phyloP scores from a whole-genome alignment of 2,329 filamentous ascomycete genomes.

The Exophiala sp. region DNA sequence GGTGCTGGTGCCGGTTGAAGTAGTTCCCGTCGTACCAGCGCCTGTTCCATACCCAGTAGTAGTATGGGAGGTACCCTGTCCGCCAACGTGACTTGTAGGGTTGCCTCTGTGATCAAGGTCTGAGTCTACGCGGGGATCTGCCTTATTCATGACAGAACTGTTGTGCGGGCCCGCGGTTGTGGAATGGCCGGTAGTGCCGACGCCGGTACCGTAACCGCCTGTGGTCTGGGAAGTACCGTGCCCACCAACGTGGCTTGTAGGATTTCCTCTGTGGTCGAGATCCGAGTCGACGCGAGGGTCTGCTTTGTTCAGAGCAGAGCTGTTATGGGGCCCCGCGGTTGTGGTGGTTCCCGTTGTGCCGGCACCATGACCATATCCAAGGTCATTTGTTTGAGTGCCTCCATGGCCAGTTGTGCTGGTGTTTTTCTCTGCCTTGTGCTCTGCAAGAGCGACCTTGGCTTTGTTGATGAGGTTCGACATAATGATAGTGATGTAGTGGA shows the following conservation, averaged over 20 bases:
- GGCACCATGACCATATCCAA: not conserved
- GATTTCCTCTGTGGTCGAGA: constrained; percentile 20
- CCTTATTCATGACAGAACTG: constrained; percentile 39
- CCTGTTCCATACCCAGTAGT: not conserved
- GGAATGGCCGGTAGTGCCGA: constrained; percentile 11
- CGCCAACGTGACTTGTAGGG: constrained; percentile 8
- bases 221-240: constrained; percentile 14
- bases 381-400: not conserved
- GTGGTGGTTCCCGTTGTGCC: constrained; percentile 4
- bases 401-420: constrained; percentile 19
- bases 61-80: constrained; percentile 11
- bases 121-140: constrained; percentile 31
- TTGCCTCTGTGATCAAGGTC: constrained; percentile 26
- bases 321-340: constrained; percentile 42
- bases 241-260: constrained; percentile 14
- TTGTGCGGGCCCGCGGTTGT: constrained; percentile 29
- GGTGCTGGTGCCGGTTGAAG: constrained; percentile 21
- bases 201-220: constrained; percentile 1
- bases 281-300: constrained; percentile 38
- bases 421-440: constrained; percentile 27
- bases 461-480: constrained; percentile 49
- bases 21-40: constrained; percentile 11
- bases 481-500: constrained; percentile 22
- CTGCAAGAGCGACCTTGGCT: constrained; percentile 45
- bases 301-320: constrained; percentile 44